Percentiles rank a stretch among this genome's conserved stretches.
Conservation (phyloP, 371 early-diverging fungal species). For the Rhizopus arrhizus region DNA sequence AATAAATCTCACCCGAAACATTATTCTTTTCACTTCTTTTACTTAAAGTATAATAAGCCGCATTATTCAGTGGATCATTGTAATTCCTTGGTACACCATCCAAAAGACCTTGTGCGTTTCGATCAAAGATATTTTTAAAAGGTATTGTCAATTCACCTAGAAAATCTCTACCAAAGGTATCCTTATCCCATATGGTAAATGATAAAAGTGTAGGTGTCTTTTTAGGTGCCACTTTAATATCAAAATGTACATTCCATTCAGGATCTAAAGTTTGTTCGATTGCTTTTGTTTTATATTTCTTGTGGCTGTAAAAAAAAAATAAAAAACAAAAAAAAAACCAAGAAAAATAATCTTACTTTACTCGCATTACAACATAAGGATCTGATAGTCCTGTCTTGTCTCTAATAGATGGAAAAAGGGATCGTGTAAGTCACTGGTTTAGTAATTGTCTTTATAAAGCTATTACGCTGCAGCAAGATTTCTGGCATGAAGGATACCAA, state of each 20-base stretch:
- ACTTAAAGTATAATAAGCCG: conserved; percentile 35
- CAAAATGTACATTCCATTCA: conserved; percentile 74
- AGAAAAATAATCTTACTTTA: conserved; percentile 30
- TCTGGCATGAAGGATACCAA: conserved; percentile 32
- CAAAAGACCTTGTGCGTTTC: conserved; percentile 44
- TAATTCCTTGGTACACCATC: conserved; percentile 53
- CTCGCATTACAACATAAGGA: conserved; percentile 59
- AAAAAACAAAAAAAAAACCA: not conserved
- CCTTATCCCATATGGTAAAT: conserved; percentile 67
- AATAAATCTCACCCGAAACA: conserved; percentile 43
- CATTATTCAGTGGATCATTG: conserved; percentile 54
- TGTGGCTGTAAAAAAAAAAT: conserved; percentile 44
- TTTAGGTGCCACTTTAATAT: conserved; percentile 54
- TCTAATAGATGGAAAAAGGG: conserved; percentile 17
- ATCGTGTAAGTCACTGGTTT: not conserved
- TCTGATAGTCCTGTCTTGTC: conserved; percentile 67
- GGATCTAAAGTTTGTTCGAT: conserved; percentile 73
- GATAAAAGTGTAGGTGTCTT: conserved; percentile 47
- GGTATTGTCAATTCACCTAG: conserved; percentile 65
- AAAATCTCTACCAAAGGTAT: conserved; percentile 63
- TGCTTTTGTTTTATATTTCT: conserved; percentile 70
- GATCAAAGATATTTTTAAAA: conserved; percentile 57
- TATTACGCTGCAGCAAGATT: conserved; percentile 41
- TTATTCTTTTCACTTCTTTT: conserved; percentile 48
- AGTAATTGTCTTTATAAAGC: not conserved